Conservation (phyloP, 2,329 filamentous ascomycete genomes). For the Penicillium sp. region DNA sequence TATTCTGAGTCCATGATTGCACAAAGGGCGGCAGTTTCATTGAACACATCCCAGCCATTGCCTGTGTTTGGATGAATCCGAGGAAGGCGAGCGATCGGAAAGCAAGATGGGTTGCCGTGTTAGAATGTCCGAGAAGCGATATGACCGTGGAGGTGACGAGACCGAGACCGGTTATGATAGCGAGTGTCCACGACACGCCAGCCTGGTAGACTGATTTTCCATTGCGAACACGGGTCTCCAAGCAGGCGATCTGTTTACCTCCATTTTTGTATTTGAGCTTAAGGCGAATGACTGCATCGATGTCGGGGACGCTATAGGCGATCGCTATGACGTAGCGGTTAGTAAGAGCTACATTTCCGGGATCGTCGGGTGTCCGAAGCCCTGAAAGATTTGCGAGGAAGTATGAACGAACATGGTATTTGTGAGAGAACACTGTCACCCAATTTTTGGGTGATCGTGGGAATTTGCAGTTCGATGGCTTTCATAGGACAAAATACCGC, state of each 20-base stretch:
- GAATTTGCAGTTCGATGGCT: conserved; percentile 71
- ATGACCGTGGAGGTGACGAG: conserved; percentile 80
- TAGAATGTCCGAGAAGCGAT: conserved; percentile 85
- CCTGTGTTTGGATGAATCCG: conserved; percentile 89
- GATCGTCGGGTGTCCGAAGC: not conserved
- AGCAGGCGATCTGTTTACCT: conserved; percentile 11
- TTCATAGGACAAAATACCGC: conserved; percentile 85
- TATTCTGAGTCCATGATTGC: conserved; percentile 91
- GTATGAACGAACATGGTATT: conserved; percentile 60
- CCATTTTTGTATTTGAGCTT: conserved; percentile 11
- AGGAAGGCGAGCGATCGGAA: conserved; percentile 89
- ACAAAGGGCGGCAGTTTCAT: conserved; percentile 83
- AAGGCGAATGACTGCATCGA: conserved; percentile 21
- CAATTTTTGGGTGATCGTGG: conserved; percentile 63
- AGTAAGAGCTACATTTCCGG: conserved; percentile 1
- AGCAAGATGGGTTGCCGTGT: conserved; percentile 89
- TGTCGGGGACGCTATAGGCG: conserved; percentile 75
- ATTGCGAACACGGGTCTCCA: conserved; percentile 42
- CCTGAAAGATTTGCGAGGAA: not conserved
- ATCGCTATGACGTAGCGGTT: conserved; percentile 52
- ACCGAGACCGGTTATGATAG: conserved; percentile 78
- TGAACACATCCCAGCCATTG: conserved; percentile 79
- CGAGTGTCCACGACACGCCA: conserved; percentile 84
- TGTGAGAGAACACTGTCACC: conserved; percentile 54
- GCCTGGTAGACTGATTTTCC: conserved; percentile 66